Base-by-base conservation (phyloP, 2,329 filamentous ascomycete genomes). In the Botrytis pseudocinerea region DNA sequence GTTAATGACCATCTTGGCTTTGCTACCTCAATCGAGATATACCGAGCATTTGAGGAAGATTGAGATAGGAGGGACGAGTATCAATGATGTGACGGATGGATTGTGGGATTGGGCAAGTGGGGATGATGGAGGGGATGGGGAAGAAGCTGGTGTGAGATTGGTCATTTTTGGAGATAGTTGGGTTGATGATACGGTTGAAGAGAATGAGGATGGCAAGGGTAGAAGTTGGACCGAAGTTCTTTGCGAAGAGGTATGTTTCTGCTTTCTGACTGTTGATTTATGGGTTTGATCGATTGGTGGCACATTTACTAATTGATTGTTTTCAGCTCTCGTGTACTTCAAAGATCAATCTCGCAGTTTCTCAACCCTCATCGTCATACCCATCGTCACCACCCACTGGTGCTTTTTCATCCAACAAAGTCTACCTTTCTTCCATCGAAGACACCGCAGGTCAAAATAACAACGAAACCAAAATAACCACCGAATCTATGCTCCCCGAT, bases 141-240 rank as follows among this genome's bases (percentile, higher is more conserved):
- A 73, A 32, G 61, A 64, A 8, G 74, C 70, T 20, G 76, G 75
- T 3, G 42, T 77, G 14, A 73, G 77, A 46, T 62, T 81, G 54
- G 78, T 81, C 8, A 76, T 80, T 63, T 80, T 81, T 73, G 80
- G 80, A 4, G 79, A 81, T 71, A 77, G 75, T 40, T 81, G 79
- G 79, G 78, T 78, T 8, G 79, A 79, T 75, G 75, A 78, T 75
- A 62, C 25, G 2, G 51, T 74, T 40, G 75, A 76, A 32, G 69
- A 73, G 70, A 66, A 48, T 72, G 71, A 28, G n/a, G 66, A 59
- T 54, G 71, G 71, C 1, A 70, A 70, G 44, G 79, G 79, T 14
- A 76, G 76, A 64, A 78, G 74, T 72, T 80, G 79, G 79, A 69
- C 75, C 1, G 75, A 79, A 25, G 73, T 78, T 59, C 62, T 80